Evolutionary conservation across 176 grass and related monocot species (phyloP).

Genomic region (Avena sativa): DNA sequence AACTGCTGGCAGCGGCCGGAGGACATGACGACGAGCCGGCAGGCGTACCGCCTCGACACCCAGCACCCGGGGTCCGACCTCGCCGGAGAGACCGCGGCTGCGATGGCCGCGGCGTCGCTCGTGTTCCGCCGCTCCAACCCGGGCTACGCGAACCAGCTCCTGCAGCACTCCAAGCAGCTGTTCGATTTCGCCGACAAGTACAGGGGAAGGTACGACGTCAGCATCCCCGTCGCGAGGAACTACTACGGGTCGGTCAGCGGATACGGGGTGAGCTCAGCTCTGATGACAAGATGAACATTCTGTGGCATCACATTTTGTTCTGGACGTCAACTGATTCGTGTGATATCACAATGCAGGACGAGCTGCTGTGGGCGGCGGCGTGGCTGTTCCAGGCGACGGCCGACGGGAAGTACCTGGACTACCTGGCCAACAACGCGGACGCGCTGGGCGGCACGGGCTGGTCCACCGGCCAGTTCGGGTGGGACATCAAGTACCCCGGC

Average conservation of each 20-base stretch:
- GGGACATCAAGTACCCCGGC: conserved; percentile 92
- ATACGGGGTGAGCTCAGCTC: conserved; percentile 52
- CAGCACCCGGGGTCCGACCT: conserved; percentile 81
- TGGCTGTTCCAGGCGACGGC: conserved; percentile 72
- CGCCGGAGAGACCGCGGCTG: conserved; percentile 82
- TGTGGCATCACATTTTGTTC: neutral
- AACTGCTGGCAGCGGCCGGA: conserved; percentile 91
- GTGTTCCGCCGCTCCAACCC: conserved; percentile 73
- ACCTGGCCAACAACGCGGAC: conserved; percentile 73
- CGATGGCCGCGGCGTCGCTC: conserved; percentile 84
- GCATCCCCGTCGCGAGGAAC: conserved; percentile 61
- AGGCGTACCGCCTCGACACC: conserved; percentile 76
- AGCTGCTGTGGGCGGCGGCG: conserved; percentile 89
- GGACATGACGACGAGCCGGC: conserved; percentile 93
- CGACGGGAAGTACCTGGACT: conserved; percentile 71
- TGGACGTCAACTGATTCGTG: neutral
- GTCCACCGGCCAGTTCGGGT: conserved; percentile 70
- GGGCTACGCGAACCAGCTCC: conserved; percentile 57
- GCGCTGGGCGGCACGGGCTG: conserved; percentile 78
- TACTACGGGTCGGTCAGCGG: conserved; percentile 77
- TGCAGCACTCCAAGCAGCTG: conserved; percentile 81
- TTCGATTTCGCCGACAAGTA: conserved; percentile 91
- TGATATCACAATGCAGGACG: conserved; percentile 59
- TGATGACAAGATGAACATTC: neutral
- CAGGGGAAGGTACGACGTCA: conserved; percentile 80